phyloP scores from a whole-genome alignment of 768 basidiomycete species.

The Rhizopogon sp. region DNA sequence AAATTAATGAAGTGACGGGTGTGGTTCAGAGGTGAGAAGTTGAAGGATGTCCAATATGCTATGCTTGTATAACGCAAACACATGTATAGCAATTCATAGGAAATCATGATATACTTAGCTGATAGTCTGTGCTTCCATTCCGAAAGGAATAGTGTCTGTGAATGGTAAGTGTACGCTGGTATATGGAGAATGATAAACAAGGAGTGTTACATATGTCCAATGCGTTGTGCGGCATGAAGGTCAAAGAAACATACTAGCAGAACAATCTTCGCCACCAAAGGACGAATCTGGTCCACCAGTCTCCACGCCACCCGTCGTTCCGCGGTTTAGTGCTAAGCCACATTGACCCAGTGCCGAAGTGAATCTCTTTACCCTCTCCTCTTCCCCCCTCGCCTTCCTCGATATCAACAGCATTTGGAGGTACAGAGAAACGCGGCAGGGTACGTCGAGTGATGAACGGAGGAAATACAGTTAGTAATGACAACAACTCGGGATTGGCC shows the following conservation, averaged over 20 bases:
- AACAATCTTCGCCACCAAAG: conserved; percentile 79
- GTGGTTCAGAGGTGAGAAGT: background rate
- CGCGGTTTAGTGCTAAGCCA: conserved; percentile 66
- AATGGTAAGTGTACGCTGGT: conserved; percentile 21
- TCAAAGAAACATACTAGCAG: conserved; percentile 43
- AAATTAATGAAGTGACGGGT: conserved; percentile 1
- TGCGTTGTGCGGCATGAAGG: conserved; percentile 11
- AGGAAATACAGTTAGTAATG: conserved; percentile 72
- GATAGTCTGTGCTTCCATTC: conserved; percentile 17
- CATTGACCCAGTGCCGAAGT: conserved; percentile 80
- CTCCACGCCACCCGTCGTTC: conserved; percentile 62
- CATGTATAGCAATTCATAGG: conserved; percentile 2
- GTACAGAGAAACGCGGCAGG: conserved; percentile 65
- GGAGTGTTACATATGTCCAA: conserved; percentile 31
- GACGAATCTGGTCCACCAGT: conserved; percentile 75
- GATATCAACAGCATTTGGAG: conserved; percentile 42
- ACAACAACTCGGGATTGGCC: conserved; percentile 65
- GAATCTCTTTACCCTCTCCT: conserved; percentile 51
- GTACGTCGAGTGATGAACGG: conserved; percentile 64
- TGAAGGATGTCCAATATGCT: background rate
- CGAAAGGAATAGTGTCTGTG: conserved; percentile 15
- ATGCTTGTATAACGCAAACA: conserved; percentile 3
- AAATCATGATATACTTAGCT: conserved; percentile 1
- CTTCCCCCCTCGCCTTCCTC: conserved; percentile 65
- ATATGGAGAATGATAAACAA: conserved; percentile 22